These are phyloP conservation scores for Oryza longistaminata DNA, from an alignment of 176 grass and related monocot species.

Conservation along the genomic window DNA sequence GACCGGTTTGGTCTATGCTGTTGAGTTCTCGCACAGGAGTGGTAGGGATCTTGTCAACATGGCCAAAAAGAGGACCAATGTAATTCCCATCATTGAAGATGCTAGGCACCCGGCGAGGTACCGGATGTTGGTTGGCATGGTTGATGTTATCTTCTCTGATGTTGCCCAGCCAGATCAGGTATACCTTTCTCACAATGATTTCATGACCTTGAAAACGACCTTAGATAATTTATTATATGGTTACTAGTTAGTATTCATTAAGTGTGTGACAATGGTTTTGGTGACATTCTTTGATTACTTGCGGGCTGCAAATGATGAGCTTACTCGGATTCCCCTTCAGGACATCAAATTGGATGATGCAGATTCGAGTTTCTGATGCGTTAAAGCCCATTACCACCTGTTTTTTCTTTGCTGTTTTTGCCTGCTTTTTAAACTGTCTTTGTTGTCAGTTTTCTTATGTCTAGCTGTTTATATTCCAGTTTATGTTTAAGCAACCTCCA, in stretches of 20 bases:
- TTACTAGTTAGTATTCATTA: neutral
- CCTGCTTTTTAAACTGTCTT: neutral
- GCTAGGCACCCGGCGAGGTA: conserved; percentile 88
- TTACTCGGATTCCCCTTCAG: conserved; percentile 99
- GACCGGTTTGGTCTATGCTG: conserved; percentile 82
- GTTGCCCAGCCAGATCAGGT: conserved; percentile 98
- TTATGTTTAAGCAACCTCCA: no score
- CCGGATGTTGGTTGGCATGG: conserved; percentile 92
- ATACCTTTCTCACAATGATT: neutral
- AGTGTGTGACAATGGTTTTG: neutral
- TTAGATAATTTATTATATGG: neutral
- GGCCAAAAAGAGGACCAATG: conserved; percentile 96
- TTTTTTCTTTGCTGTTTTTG: neutral
- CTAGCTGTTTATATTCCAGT: neutral
- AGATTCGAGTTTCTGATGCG: conserved; percentile 85
- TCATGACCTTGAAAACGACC: neutral
- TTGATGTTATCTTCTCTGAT: conserved; percentile 98
- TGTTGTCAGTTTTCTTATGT: neutral
- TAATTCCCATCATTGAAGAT: conserved; percentile 95
- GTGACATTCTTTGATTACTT: neutral
- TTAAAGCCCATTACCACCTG: neutral
- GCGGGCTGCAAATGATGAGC: conserved; percentile 67
- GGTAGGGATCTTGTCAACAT: conserved; percentile 94
- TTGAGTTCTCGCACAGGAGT: conserved; percentile 97
- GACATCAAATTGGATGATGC: conserved; percentile 94